Conservation (phyloP, 257 asterid genomes). For the Solanum neorickii region DNA sequence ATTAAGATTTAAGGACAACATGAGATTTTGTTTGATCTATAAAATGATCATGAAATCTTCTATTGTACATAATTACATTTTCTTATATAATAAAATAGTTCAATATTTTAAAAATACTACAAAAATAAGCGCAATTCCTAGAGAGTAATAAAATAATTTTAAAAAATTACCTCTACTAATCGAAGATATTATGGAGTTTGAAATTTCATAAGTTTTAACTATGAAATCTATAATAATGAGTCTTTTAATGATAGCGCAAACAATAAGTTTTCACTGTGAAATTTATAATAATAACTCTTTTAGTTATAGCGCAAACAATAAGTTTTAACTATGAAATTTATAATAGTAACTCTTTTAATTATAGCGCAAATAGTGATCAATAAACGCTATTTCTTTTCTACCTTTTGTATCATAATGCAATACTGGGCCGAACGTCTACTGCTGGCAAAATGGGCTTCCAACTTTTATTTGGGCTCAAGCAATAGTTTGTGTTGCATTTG, state of each 20-base stretch:
- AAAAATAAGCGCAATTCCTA: not conserved
- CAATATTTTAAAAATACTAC: not conserved
- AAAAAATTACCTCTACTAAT: no score
- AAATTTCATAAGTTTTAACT: not conserved
- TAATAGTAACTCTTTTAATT: no score
- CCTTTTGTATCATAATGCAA: not conserved
- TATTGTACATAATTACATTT: not conserved
- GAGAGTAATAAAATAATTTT: not conserved
- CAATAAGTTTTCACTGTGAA: no score
- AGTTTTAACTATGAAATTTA: no score
- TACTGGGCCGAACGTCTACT: not conserved
- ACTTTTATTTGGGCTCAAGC: not conserved
- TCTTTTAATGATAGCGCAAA: not conserved
- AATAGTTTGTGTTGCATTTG: not conserved
- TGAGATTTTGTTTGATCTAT: not conserved
- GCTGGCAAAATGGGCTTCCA: not conserved
- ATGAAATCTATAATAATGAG: not conserved
- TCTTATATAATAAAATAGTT: no score
- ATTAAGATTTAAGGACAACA: not conserved
- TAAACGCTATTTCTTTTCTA: not conserved
- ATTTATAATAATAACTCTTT: no score
- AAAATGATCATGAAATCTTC: not conserved
- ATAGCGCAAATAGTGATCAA: not conserved
- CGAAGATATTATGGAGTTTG: not conserved
- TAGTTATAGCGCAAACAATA: no score